Evolutionary conservation across 345 rosid species (phyloP), one percentile per base, ranked within the genome.

Genomic region (Citrus inodora): DNA sequence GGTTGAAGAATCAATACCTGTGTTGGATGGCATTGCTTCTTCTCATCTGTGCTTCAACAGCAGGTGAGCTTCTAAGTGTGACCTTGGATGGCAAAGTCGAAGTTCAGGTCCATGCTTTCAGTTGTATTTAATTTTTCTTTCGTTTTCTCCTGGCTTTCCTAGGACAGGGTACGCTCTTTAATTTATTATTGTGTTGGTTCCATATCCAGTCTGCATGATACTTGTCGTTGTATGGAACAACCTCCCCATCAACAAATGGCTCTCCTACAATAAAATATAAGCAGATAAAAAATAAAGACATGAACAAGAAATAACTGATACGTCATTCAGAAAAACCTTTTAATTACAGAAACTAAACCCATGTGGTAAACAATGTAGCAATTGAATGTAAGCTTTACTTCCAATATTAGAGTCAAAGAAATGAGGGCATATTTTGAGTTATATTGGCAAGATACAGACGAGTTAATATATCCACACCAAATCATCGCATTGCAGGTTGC

Each of bases 141-240:
- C 70, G 64, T 77, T 77, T 81, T 63, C 78, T 83, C 81, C 76
- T 78, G 48, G 78, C 63, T 80, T 79, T 86, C 79, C 64, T 83
- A 46, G 37, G 42, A 13, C 30, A 53, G 22, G 78, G 22, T 64
- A 32, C n/a, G 4, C 40, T 40, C 19, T 67, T 56, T 55, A 25
- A 58, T 65, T 77, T 80, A 4, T 77, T 82, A 37, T 78, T 80
- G 27, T 76, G 72, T 27, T 71, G 78, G 76, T 83, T 85, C 70
- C 40, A 74, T 27, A 85, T 38, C 87, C 87, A 87, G 72, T 83
- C 85, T 28, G 66, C 82, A 65, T 87, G 86, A 28, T 79, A 84
- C 78, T 82, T 87, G 40, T 76, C 80, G 71, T 79, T 77, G 9
- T 87, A 87, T 19, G 87, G 79, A 8, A 74, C 87, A 74, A 81